phyloP scores from a whole-genome alignment of 1,284 basidiomycete genomes.

The Sporisorium exsertum region DNA sequence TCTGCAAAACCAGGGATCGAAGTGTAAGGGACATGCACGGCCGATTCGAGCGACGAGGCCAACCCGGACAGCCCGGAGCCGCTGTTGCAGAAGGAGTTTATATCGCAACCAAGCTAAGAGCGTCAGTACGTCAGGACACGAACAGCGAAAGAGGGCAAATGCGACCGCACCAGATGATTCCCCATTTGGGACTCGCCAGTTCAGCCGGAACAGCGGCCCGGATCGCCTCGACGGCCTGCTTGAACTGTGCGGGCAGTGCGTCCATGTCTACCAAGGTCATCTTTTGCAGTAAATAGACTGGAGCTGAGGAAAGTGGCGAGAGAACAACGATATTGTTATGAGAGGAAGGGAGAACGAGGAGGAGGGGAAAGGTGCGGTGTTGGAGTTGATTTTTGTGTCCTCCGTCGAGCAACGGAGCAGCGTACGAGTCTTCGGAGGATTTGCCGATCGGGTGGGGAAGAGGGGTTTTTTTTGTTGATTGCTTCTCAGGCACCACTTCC shows the following conservation, averaged over 20 bases:
- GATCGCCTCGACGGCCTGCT: slow-evolving; percentile 47
- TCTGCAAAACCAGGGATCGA: slow-evolving; percentile 53
- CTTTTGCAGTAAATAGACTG: not conserved
- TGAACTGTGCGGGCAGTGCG: slow-evolving; percentile 43
- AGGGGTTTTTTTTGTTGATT: too few relatives aligned
- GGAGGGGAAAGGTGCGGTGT: too few relatives aligned
- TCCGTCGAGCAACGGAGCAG: too few relatives aligned
- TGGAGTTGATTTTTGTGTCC: too few relatives aligned
- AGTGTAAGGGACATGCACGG: slow-evolving; percentile 51
- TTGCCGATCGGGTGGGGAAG: not conserved
- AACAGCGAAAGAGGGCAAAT: not conserved
- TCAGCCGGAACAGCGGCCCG: slow-evolving; percentile 24
- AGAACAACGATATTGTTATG: not conserved
- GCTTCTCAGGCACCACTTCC: not conserved
- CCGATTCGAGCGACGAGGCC: slow-evolving; percentile 31
- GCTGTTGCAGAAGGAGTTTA: slow-evolving; percentile 9
- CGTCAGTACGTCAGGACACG: not conserved
- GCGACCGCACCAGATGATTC: slow-evolving; percentile 53
- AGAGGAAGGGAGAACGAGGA: not conserved
- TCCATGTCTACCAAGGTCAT: slow-evolving; percentile 9
- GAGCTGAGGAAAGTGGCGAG: not conserved
- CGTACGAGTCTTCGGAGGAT: not conserved
- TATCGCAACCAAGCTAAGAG: not conserved
- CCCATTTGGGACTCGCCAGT: slow-evolving; percentile 53
- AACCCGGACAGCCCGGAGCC: slow-evolving; percentile 56